phyloP scores from a whole-genome alignment of 257 asterid genomes.

The Solanum chilense region DNA sequence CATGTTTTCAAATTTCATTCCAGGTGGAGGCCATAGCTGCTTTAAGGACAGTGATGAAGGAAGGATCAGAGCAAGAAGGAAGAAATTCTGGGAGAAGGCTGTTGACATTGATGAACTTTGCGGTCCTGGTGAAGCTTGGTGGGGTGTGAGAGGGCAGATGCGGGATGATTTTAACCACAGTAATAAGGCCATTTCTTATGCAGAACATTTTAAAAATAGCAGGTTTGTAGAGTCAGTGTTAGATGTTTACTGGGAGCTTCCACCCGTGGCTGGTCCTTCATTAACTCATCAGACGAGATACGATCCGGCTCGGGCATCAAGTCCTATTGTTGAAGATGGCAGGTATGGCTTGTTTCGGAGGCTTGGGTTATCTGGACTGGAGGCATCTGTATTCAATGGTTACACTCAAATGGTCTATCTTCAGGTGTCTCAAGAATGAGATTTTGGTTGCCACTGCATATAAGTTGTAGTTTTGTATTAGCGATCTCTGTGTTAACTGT shows the following conservation, averaged over 20 bases:
- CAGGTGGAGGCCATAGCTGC: slow-evolving; percentile 99
- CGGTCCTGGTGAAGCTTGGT: slow-evolving; percentile 94
- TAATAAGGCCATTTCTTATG: slow-evolving; percentile 51
- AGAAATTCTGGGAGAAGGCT: slow-evolving; percentile 89
- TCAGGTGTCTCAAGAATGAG: slow-evolving; percentile 46
- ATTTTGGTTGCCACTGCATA: neutral
- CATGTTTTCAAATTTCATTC: neutral
- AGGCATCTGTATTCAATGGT: slow-evolving; percentile 76
- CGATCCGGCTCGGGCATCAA: slow-evolving; percentile 78
- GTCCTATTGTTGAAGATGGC: slow-evolving; percentile 88
- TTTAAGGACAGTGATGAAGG: slow-evolving; percentile 89
- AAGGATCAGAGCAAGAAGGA: slow-evolving; percentile 60
- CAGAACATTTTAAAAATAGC: slow-evolving; percentile 73
- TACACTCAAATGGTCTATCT: slow-evolving; percentile 98
- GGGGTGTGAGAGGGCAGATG: slow-evolving; percentile 94
- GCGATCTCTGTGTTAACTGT: neutral
- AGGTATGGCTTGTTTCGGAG: slow-evolving; percentile 55
- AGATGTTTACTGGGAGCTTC: slow-evolving; percentile 92
- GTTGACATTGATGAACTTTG: slow-evolving; percentile 77
- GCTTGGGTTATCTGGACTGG: slow-evolving; percentile 60
- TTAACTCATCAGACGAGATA: slow-evolving; percentile 93
- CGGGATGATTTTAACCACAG: slow-evolving; percentile 92
- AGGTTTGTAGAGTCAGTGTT: slow-evolving; percentile 81
- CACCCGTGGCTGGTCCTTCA: slow-evolving; percentile 96
- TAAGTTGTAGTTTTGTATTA: neutral